These are phyloP conservation scores for Agaricus blazei DNA, from an alignment of 768 basidiomycete genomes.

Conservation along the genomic window DNA sequence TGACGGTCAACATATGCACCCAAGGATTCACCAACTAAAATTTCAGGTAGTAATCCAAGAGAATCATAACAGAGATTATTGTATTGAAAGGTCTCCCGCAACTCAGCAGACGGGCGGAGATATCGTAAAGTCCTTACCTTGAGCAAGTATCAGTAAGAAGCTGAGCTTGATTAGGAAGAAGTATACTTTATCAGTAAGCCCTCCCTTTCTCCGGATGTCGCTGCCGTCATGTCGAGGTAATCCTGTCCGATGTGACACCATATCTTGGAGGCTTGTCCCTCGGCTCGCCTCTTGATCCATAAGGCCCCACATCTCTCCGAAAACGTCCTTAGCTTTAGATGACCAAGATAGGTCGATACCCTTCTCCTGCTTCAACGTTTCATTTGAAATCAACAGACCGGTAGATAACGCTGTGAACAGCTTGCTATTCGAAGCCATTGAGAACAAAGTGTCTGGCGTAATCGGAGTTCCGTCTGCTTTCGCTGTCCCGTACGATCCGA, in stretches of 20 bases:
- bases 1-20: constrained; percentile 34
- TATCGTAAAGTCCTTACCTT: constrained; percentile 33
- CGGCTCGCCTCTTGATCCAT: constrained; percentile 31
- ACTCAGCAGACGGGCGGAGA: constrained; percentile 34
- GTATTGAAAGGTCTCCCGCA: constrained; percentile 39
- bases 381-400: constrained; percentile 34
- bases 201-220: constrained; percentile 21
- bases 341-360: constrained; percentile 30
- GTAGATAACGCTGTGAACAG: constrained; percentile 33
- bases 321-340: constrained; percentile 29
- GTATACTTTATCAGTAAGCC: constrained; percentile 25
- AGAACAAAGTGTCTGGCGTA: constrained; percentile 38
- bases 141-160: not conserved
- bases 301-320: constrained; percentile 30
- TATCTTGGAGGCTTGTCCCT: constrained; percentile 33
- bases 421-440: constrained; percentile 41
- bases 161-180: constrained; percentile 5
- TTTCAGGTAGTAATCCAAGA: constrained; percentile 31
- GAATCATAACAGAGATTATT: constrained; percentile 43
- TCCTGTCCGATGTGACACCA: constrained; percentile 38
- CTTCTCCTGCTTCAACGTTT: constrained; percentile 23
- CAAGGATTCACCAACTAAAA: constrained; percentile 34
- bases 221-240: constrained; percentile 41
- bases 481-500: constrained; percentile 32
- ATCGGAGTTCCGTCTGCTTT: constrained; percentile 27